Evolutionary conservation across 2,329 filamentous ascomycete species (phyloP), one percentile per base, ranked within the genome.

Genomic region (Pestalotiopsis sp.): DNA sequence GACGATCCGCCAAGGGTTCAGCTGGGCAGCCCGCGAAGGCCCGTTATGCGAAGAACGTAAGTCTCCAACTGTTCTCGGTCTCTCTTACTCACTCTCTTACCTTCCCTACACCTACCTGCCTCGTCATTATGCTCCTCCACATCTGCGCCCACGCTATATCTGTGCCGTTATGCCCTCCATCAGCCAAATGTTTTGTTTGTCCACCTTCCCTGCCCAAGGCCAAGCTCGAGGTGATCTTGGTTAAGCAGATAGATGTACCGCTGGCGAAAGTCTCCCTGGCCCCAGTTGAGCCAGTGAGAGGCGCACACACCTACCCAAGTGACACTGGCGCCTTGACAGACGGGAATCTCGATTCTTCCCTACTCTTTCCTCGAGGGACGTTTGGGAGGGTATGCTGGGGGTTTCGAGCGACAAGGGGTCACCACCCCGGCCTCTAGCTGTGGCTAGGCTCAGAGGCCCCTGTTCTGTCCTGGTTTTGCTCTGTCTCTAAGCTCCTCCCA

Each of bases 21-120:
- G 92, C 79, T 99, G 96, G 96, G 96, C 94, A 64, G 94, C 95
- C 39, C 88, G 96, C 72, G 96, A 99, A 88, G 96, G 96, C 0
- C 96, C 96, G 20, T 86, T 99, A 31, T 98, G 96, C 80, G 96
- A 99, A 91, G 96, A 99, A 84, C 96, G 92, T 94, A 84, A 88
- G 92, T 90, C 70, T 41, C 27, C 56, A 36, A 61, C 27, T 61
- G n/a, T 59, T 59, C 52, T 61, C 20, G 63, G 63, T 56, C 52
- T 57, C 25, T n/a, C 27, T 27, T 49, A 58, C 41, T 23, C 12
- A 36, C 17, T 49, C 7, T 49, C 13, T n/a, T 49, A 52, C 45
- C n/a, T 52, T 52, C 45, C 45, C n/a, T 52, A n/a, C 45, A 52
- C 45, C n/a, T 25, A 56, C 49, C 63, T 66, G 23, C 63, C 49